Percentiles rank a stretch among this genome's conserved stretches.
These are phyloP conservation scores for Pestalotiopsis sp. DNA, from an alignment of 2,329 filamentous ascomycete genomes.

Conservation along the genomic window DNA sequence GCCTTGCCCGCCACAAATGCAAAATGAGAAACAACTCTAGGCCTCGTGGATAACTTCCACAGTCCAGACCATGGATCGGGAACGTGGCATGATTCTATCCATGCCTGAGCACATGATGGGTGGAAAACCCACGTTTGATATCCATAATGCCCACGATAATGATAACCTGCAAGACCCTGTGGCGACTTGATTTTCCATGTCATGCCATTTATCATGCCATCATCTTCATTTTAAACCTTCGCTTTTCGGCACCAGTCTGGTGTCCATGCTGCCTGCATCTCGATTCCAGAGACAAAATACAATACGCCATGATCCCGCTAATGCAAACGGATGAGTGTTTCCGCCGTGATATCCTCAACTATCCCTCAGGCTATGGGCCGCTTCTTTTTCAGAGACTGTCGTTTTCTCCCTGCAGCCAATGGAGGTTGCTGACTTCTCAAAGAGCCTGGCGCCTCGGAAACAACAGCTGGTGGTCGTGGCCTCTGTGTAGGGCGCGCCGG, in stretches of 20 bases:
- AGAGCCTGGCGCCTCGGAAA: neutral
- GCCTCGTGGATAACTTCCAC: neutral
- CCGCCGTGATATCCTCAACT: too few species aligned
- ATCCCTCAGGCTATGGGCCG: neutral
- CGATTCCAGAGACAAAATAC: neutral
- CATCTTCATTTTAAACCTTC: too few species aligned
- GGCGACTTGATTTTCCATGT: too few species aligned
- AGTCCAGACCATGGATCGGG: neutral
- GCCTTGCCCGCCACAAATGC: neutral
- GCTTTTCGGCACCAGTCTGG: too few species aligned
- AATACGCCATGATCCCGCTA: neutral
- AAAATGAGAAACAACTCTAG: neutral
- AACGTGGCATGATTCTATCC: neutral
- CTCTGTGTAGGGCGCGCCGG: neutral
- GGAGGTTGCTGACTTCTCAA: neutral
- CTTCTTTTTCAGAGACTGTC: neutral
- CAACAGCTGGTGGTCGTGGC: neutral
- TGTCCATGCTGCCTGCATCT: too few species aligned
- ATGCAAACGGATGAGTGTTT: neutral
- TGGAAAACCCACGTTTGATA: too few species aligned
- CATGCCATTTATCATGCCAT: too few species aligned
- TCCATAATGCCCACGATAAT: too few species aligned
- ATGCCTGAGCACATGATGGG: neutral
- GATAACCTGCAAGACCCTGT: too few species aligned
- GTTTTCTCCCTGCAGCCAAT: neutral